phyloP scores from a whole-genome alignment of 257 asterid genomes.

The Plantago ovata region DNA sequence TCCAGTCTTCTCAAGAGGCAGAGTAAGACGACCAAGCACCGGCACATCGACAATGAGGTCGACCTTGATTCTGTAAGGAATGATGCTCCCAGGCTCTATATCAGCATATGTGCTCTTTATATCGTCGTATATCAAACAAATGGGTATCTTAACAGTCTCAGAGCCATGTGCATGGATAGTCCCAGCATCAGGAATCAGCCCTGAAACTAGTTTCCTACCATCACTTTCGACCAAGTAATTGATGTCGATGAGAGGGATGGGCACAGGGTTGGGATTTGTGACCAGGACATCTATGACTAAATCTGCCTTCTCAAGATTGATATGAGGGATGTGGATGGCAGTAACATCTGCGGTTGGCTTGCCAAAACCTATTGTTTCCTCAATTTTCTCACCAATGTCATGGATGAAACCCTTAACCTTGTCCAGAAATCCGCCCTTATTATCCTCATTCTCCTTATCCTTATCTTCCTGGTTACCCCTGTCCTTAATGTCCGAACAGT shows the following conservation, averaged over 20 bases:
- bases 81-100: constrained; percentile 71
- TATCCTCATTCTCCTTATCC: constrained; percentile 60
- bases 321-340: constrained; percentile 65
- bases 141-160: constrained; percentile 76
- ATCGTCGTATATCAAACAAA: constrained; percentile 62
- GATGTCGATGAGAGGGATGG: constrained; percentile 90
- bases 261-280: constrained; percentile 77
- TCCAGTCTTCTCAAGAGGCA: constrained; percentile 83
- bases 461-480: constrained; percentile 48
- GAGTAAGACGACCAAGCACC: constrained; percentile 72
- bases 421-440: constrained; percentile 66
- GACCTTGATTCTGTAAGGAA: constrained; percentile 75
- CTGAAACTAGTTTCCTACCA: constrained; percentile 78
- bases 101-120: constrained; percentile 72
- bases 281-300: constrained; percentile 70
- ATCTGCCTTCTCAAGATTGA: constrained; percentile 76
- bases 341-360: constrained; percentile 94
- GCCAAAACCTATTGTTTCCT: constrained; percentile 82
- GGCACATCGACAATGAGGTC: constrained; percentile 92
- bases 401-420: constrained; percentile 85
- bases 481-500: constrained; percentile 43
- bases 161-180: constrained; percentile 85
- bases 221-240: constrained; percentile 84
- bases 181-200: constrained; percentile 93
- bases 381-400: constrained; percentile 89